Base-by-base conservation (phyloP, 257 asterid genomes). In the Solanum sejunctum region DNA sequence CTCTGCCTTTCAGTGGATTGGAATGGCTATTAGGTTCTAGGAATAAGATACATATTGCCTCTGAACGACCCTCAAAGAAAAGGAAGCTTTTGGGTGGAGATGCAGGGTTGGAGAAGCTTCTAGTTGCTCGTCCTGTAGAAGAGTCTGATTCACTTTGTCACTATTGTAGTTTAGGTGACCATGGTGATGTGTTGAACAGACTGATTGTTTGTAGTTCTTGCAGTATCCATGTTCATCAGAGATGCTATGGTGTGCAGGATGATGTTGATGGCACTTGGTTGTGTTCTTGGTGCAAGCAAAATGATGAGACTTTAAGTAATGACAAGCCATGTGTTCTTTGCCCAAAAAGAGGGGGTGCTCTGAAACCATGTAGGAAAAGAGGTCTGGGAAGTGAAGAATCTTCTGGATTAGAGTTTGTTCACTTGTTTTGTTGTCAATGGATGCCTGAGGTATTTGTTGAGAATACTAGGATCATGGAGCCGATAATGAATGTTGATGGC, bases 21-120 rank as follows among this genome's bases (percentile, higher is more conserved):
- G 99, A 95, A 87, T 95, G 99, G 99, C 94, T 97, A 82, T 91
- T 97, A 90, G 99, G 99, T 88, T 93, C 97, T 78, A 95, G 92
- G 92, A 91, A 85, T 85, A 97, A 95, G 91, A 89, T 94, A 83
- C 95, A 93, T 89, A 87, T 95, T 91, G 92, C 98, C 49, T 87
- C 98, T 32, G 98, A 94, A 89, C 90, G 98, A 57, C 98, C 97
- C 66, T 89, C 97, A 39, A 97, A 97, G 90, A 97, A 97, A 88
- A 88, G 99, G 54, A 97, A 93, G 93, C 94, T 94, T 57, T 85
- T 95, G 89, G 98, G 98, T 39, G 94, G 89, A 85, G 97, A 97
- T 91, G 96, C 99, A 15, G 98, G 98, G 45, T 83, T 95, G 89
- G 97, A 95, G 89, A 97, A 95, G 91, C 94, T 97, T 88, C 92